phyloP scores from a whole-genome alignment of 495 filamentous ascomycete genomes.

The Friedmanniomyces simplex region DNA sequence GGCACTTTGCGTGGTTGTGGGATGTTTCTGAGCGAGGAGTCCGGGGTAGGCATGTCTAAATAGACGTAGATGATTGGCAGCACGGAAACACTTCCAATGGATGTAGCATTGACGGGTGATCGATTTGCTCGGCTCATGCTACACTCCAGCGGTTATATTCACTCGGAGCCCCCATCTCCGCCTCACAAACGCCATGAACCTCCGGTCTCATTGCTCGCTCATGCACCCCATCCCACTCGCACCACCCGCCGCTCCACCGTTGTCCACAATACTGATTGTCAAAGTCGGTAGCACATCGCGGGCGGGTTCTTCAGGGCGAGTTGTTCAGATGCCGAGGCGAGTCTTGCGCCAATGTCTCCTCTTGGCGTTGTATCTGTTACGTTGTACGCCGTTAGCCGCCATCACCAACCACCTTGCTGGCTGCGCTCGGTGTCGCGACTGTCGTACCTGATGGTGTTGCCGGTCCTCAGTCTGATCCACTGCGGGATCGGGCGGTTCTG shows the following conservation, averaged over 20 bases:
- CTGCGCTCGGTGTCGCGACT: too few relatives aligned
- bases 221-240: not conserved
- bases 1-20: not conserved
- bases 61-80: too few relatives aligned
- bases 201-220: not conserved
- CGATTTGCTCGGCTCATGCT: not conserved
- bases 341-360: slow-evolving; percentile 99
- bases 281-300: not conserved
- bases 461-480: slow-evolving; percentile 96
- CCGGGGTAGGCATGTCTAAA: not conserved
- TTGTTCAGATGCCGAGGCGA: slow-evolving; percentile 84
- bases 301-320: slow-evolving; percentile 15
- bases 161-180: not conserved
- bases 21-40: not conserved
- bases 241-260: not conserved
- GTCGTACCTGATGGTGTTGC: slow-evolving; percentile 94
- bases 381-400: not conserved
- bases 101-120: not conserved
- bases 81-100: not conserved
- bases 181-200: not conserved
- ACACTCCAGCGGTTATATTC: not conserved
- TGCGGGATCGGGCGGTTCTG: slow-evolving; percentile 99
- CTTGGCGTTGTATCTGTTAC: slow-evolving; percentile 94
- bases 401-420: not conserved
- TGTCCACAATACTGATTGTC: not conserved